These are phyloP conservation scores for Davidsoniella virescens DNA, from an alignment of 2,329 filamentous ascomycete species.

Conservation along the genomic window DNA sequence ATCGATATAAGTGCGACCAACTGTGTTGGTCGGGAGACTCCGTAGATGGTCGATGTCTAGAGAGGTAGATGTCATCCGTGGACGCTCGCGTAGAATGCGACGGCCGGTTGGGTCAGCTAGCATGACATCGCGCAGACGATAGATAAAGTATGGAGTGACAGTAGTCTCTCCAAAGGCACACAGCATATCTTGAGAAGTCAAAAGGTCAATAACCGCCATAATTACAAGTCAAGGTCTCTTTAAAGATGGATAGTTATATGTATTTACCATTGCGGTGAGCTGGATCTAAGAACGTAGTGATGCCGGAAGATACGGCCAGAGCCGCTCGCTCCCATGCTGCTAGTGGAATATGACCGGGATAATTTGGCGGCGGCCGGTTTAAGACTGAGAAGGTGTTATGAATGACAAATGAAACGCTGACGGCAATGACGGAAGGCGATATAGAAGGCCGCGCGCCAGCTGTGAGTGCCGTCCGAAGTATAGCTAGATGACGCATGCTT, in stretches of 20 bases:
- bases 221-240: too few relatives aligned
- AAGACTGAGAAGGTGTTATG: constrained; percentile 55
- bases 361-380: constrained; percentile 71
- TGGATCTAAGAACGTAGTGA: constrained; percentile 54
- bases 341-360: constrained; percentile 83
- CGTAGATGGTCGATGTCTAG: constrained; percentile 54
- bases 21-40: constrained; percentile 50
- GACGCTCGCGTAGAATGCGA: constrained; percentile 77
- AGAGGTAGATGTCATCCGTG: constrained; percentile 67
- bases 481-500: neutral
- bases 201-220: too few relatives aligned
- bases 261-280: constrained; percentile 50
- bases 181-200: constrained; percentile 54
- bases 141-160: constrained; percentile 86
- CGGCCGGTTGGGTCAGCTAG: constrained; percentile 68
- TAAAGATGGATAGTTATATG: neutral
- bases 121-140: constrained; percentile 84
- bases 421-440: neutral
- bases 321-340: constrained; percentile 59
- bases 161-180: constrained; percentile 89
- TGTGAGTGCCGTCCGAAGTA: neutral
- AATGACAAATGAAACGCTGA: neutral
- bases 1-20: constrained; percentile 66
- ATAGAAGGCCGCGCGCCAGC: neutral
- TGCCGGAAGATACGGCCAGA: constrained; percentile 48